phyloP scores from a whole-genome alignment of 257 asterid species.

The Nemophila menziesii region DNA sequence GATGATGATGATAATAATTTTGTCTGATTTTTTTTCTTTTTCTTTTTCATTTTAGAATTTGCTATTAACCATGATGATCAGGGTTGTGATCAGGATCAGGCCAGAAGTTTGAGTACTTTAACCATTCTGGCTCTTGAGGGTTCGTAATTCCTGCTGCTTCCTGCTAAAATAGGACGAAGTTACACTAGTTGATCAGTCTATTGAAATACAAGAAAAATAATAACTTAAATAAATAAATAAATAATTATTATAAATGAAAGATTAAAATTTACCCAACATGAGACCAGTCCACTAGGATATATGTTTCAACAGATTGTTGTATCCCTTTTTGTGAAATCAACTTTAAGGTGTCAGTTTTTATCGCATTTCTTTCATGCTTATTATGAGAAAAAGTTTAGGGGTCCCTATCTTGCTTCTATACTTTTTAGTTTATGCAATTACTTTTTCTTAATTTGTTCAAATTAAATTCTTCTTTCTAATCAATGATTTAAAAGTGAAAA shows the following conservation, averaged over 20 bases:
- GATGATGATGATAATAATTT: constrained; percentile 22
- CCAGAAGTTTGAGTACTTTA: constrained; percentile 94
- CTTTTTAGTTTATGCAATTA: too few species aligned
- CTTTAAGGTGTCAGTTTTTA: background rate
- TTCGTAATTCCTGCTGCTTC: constrained; percentile 56
- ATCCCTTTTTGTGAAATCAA: background rate
- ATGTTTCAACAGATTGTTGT: background rate
- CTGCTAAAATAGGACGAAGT: constrained; percentile 27
- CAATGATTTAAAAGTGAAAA: too few species aligned
- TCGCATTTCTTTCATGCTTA: too few species aligned
- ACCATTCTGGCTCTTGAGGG: constrained; percentile 88
- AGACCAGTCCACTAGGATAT: too few species aligned
- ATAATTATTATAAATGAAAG: background rate
- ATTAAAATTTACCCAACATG: too few species aligned
- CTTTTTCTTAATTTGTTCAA: too few species aligned
- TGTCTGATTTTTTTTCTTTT: constrained; percentile 14
- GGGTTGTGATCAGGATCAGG: constrained; percentile 88
- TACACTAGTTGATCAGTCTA: background rate
- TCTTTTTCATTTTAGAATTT: background rate
- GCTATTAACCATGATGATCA: constrained; percentile 73
- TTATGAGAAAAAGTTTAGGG: too few species aligned
- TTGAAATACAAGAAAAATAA: too few species aligned
- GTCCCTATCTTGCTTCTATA: too few species aligned
- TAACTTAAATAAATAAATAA: too few species aligned
- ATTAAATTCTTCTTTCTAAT: too few species aligned